These are phyloP conservation scores for Endotrypanum monterogeii DNA, from an alignment of 208 protist species.

Conservation along the genomic window DNA sequence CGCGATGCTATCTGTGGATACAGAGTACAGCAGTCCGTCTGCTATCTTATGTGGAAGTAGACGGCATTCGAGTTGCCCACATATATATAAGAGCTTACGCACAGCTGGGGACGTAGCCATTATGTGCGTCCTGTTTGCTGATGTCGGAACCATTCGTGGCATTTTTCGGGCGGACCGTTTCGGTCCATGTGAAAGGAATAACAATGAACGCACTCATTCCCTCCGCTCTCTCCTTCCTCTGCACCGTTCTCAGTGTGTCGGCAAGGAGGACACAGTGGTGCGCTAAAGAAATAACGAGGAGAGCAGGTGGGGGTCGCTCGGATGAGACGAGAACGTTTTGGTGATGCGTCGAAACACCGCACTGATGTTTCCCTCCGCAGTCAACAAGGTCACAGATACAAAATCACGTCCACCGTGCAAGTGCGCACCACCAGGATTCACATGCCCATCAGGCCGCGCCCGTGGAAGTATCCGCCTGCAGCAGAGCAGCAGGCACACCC, in stretches of 20 bases:
- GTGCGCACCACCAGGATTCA: not conserved
- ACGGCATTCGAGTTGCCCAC: too few relatives aligned
- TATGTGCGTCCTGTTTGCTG: too few relatives aligned
- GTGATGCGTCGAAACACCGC: not conserved
- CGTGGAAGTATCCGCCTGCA: constrained; percentile 14
- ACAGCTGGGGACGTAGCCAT: too few relatives aligned
- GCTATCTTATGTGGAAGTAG: too few relatives aligned
- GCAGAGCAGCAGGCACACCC: constrained; percentile 36
- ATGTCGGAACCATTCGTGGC: too few relatives aligned
- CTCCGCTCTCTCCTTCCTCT: not conserved
- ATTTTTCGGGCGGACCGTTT: too few relatives aligned
- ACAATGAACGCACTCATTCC: not conserved
- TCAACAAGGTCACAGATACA: too few relatives aligned
- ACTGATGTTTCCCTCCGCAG: not conserved
- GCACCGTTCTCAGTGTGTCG: not conserved
- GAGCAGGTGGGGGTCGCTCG: not conserved
- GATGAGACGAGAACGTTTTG: not conserved
- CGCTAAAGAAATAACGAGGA: not conserved
- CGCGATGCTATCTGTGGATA: not conserved
- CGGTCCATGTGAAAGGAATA: not conserved
- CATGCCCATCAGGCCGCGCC: not conserved
- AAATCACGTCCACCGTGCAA: not conserved
- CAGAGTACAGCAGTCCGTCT: too few relatives aligned
- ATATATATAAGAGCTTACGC: too few relatives aligned
- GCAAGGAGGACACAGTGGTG: not conserved